These are phyloP conservation scores for Saksenaea vasiformis DNA, from an alignment of 371 early-diverging fungal genomes.

Conservation along the genomic window DNA sequence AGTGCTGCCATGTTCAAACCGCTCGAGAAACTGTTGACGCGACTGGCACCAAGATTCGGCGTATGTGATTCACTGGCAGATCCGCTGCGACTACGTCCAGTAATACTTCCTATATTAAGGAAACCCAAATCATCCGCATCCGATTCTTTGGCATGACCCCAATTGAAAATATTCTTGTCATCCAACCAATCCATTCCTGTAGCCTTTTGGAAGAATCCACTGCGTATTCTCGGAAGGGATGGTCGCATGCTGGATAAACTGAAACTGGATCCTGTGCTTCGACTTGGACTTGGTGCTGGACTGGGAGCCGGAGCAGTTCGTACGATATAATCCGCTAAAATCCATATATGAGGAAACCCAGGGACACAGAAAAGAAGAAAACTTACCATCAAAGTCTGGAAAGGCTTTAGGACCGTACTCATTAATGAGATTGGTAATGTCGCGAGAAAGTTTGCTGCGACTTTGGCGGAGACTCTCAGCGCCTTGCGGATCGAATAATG, in stretches of 20 bases:
- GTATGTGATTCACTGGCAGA: slow-evolving; percentile 30
- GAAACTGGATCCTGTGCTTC: slow-evolving; percentile 18
- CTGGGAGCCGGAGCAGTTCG: slow-evolving; percentile 11
- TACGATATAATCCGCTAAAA: slow-evolving; percentile 24
- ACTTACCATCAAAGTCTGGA: slow-evolving; percentile 63
- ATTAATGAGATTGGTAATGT: slow-evolving; percentile 75
- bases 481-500: slow-evolving; percentile 55
- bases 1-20: slow-evolving; percentile 15
- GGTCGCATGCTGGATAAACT: slow-evolving; percentile 17
- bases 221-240: slow-evolving; percentile 23
- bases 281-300: slow-evolving; percentile 12
- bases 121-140: slow-evolving; percentile 18
- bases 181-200: slow-evolving; percentile 44
- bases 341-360: not conserved
- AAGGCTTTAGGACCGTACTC: slow-evolving; percentile 84
- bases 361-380: not conserved
- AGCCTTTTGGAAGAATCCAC: slow-evolving; percentile 30
- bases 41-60: slow-evolving; percentile 17
- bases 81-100: slow-evolving; percentile 19
- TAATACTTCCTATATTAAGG: slow-evolving; percentile 17
- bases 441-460: slow-evolving; percentile 70
- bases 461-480: slow-evolving; percentile 54
- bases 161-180: slow-evolving; percentile 53
- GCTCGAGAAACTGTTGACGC: slow-evolving; percentile 29
- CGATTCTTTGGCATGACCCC: slow-evolving; percentile 34